These are phyloP conservation scores for Leishmania mexicana DNA, from an alignment of 208 protist species.

Conservation along the genomic window DNA sequence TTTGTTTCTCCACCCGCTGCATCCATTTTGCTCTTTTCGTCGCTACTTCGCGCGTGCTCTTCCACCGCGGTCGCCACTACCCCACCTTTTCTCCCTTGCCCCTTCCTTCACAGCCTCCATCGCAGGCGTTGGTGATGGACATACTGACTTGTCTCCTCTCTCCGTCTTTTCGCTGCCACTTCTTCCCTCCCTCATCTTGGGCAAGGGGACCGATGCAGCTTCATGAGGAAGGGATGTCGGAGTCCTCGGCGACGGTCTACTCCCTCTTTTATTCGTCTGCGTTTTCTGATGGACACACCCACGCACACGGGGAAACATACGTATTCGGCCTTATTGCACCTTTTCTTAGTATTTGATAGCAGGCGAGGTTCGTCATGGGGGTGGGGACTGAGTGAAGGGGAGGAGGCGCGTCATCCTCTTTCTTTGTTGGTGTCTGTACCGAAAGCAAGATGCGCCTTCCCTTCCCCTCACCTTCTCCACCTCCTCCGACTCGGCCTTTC, in stretches of 20 bases:
- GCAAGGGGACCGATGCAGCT: neutral
- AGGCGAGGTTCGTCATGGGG: neutral
- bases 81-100: neutral
- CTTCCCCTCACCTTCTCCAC: neutral
- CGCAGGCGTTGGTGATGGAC: neutral
- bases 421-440: neutral
- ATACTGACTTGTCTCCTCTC: neutral
- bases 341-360: neutral
- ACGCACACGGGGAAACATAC: neutral
- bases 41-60: neutral
- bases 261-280: neutral
- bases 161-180: neutral
- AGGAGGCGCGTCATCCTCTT: neutral
- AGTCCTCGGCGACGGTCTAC: neutral
- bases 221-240: slow-evolving; percentile 1
- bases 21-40: neutral
- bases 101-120: too few relatives aligned
- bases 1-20: neutral
- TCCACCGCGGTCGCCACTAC: neutral
- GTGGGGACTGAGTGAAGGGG: neutral
- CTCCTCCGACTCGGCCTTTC: neutral
- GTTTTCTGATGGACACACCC: neutral
- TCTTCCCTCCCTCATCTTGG: slow-evolving; percentile 14
- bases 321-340: neutral
- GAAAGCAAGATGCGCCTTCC: neutral